These are phyloP conservation scores for Chaetomiaceae sp. DNA, from an alignment of 2,329 filamentous ascomycete genomes.

Conservation along the genomic window DNA sequence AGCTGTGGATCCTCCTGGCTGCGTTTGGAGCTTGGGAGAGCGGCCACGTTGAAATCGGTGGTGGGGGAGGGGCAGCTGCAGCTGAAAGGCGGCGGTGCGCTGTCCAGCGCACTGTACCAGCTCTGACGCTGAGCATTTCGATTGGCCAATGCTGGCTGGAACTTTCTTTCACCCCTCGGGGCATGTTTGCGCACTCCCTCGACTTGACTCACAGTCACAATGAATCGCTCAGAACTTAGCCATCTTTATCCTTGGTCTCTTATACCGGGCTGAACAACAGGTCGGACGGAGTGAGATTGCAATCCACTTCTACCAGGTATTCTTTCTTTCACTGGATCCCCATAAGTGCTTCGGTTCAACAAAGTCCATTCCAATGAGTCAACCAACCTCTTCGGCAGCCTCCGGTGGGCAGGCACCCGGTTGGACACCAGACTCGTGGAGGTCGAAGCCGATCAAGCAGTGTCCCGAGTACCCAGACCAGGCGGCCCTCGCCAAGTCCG, in stretches of 20 bases:
- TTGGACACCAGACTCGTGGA: constrained; percentile 65
- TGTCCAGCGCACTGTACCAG: no score
- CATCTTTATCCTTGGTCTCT: not conserved
- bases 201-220: constrained; percentile 15
- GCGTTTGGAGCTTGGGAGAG: constrained; percentile 8
- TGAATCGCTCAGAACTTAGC: constrained; percentile 3
- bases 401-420: constrained; percentile 10
- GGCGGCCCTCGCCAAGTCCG: constrained; percentile 51
- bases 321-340: no score
- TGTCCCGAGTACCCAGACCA: constrained; percentile 62
- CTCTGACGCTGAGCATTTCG: no score
- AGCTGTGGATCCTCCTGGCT: not conserved
- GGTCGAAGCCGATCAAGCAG: constrained; percentile 73
- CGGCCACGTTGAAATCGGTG: not conserved
- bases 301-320: no score
- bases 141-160: constrained; percentile 15
- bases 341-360: no score
- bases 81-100: no score
- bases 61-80: constrained; percentile 14
- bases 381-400: constrained; percentile 3
- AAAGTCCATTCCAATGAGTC: constrained; percentile 13
- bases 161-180: constrained; percentile 7
- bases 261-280: constrained; percentile 12
- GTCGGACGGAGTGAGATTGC: no score
- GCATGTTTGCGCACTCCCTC: not conserved